Percentiles rank a stretch among this genome's conserved stretches.
These are phyloP conservation scores for Blyttiomyces sp. DNA, from an alignment of 371 early-diverging fungal genomes.

Conservation along the genomic window DNA sequence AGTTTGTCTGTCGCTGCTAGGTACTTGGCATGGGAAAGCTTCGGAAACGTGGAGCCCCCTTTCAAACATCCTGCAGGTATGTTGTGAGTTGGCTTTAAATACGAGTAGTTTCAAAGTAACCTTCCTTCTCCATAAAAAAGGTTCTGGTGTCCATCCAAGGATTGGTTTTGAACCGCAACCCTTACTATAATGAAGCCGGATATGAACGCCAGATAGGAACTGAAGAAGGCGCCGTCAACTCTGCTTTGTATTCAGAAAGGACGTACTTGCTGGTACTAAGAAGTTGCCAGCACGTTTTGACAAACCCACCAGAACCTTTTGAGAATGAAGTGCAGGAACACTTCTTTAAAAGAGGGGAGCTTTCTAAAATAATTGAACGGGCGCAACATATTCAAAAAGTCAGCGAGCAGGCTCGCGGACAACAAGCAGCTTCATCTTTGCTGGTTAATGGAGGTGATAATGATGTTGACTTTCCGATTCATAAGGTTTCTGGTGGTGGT, in stretches of 20 bases:
- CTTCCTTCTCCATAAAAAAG: too few species aligned
- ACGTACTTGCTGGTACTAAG: constrained; percentile 43
- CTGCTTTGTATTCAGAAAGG: constrained; percentile 49
- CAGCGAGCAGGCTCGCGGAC: neutral
- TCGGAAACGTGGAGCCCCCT: constrained; percentile 50
- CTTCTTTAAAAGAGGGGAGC: constrained; percentile 1
- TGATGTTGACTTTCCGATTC: constrained; percentile 17
- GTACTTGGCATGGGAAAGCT: constrained; percentile 55
- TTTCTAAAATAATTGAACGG: constrained; percentile 8
- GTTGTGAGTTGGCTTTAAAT: too few species aligned
- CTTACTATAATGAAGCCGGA: constrained; percentile 58
- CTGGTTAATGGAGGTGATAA: neutral
- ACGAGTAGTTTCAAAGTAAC: neutral
- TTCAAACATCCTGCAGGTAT: constrained; percentile 47
- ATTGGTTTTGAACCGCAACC: constrained; percentile 48
- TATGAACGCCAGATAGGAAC: constrained; percentile 50
- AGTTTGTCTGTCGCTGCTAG: constrained; percentile 52
- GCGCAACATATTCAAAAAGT: constrained; percentile 1
- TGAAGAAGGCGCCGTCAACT: constrained; percentile 40
- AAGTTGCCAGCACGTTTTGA: constrained; percentile 5
- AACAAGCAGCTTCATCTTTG: neutral
- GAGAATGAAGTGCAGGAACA: constrained; percentile 11
- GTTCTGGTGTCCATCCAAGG: constrained; percentile 52
- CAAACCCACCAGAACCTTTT: constrained; percentile 10
- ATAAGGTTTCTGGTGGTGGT: constrained; percentile 10